Evolutionary conservation across 208 protist species (phyloP), one percentile per base, ranked within the genome.

Genomic region (Lotmaria passim): DNA sequence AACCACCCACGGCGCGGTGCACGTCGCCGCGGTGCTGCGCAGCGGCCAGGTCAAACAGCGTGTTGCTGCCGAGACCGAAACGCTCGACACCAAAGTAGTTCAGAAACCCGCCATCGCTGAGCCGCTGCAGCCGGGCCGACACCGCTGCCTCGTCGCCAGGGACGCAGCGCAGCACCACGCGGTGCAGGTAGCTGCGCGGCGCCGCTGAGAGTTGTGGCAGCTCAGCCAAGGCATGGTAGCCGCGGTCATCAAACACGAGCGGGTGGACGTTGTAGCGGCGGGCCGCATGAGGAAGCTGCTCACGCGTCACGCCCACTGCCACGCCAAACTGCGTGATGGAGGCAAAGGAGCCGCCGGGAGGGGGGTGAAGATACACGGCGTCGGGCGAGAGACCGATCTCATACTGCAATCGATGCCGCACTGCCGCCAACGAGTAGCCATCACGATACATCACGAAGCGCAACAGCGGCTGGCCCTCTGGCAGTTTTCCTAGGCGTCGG

Each of bases 81-180:
- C 11, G 51, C 44, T 91, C 85, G 3, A 94, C 43, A 0, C 87
- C 87, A 74, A 93, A 96, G 74, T 94, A 96, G 75, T 96, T 96
- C 28, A 93, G 38, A 65, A 93, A 96, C 17, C 91, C 91, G 12
- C 19, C 10, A 24, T 76, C 44, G 26, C 41, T 69, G 43, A 85
- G 62, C 10, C 11, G 26, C 23, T 70, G 69, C 43, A 93, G 70
- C 12, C 28, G 52, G 8, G 36, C 24, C 1, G 62, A 56, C 23
- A 94, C 52, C 0, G 50, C 57, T 1, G 56, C 63, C 48, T 81
- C 70, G 34, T 79, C 69, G 0, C 77, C 82, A 10, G 65, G 58
- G 33, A 94, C 89, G 57, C 83, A 93, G 4, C 91, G 82, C 28
- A 96, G 72, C 28, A 93, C 59, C 19, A 92, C 19, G 30, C 87